A percentile compares a stretch with the other conserved stretches of the same genome.
These are phyloP conservation scores for Raphanus raphanistrum DNA, from an alignment of 345 rosid genomes.

Conservation along the genomic window DNA sequence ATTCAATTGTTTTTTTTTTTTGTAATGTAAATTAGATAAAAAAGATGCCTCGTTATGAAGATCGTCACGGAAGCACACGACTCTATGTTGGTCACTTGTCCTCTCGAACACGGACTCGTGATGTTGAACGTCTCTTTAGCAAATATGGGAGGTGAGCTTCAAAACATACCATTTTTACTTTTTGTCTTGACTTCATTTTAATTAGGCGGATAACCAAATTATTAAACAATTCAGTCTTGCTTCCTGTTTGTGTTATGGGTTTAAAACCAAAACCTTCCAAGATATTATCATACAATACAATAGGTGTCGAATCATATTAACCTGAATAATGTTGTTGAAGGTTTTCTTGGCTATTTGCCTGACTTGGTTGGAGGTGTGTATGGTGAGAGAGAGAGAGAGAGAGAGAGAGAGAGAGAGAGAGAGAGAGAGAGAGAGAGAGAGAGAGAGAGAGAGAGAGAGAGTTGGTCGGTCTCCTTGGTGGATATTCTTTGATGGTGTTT, in stretches of 20 bases:
- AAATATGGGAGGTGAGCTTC: slow-evolving; percentile 55
- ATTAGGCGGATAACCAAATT: no score
- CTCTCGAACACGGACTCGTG: slow-evolving; percentile 51
- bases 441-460: slow-evolving; percentile 38
- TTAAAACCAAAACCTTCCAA: background rate
- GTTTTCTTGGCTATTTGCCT: slow-evolving; percentile 54
- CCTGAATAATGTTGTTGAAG: slow-evolving; percentile 93
- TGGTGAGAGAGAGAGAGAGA: slow-evolving; percentile 51
- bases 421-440: slow-evolving; percentile 44
- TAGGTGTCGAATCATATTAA: slow-evolving; percentile 50
- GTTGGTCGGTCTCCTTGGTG: slow-evolving; percentile 59
- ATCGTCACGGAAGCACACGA: slow-evolving; percentile 43
- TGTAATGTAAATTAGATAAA: background rate
- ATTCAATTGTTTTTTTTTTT: background rate
- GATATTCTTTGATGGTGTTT: slow-evolving; percentile 35
- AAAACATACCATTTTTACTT: no score
- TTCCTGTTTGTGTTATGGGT: background rate
- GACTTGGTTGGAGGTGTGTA: slow-evolving; percentile 64
- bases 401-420: slow-evolving; percentile 36
- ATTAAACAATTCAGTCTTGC: background rate
- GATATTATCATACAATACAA: background rate
- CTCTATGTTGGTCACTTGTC: slow-evolving; percentile 57
- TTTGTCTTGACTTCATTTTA: background rate
- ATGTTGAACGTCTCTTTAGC: slow-evolving; percentile 54
- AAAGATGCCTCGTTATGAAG: slow-evolving; percentile 55